Evolutionary conservation across 2,329 filamentous ascomycete genomes (phyloP), one percentile per base, ranked within the genome.

Genomic region (Thielaviopsis punctulata): DNA sequence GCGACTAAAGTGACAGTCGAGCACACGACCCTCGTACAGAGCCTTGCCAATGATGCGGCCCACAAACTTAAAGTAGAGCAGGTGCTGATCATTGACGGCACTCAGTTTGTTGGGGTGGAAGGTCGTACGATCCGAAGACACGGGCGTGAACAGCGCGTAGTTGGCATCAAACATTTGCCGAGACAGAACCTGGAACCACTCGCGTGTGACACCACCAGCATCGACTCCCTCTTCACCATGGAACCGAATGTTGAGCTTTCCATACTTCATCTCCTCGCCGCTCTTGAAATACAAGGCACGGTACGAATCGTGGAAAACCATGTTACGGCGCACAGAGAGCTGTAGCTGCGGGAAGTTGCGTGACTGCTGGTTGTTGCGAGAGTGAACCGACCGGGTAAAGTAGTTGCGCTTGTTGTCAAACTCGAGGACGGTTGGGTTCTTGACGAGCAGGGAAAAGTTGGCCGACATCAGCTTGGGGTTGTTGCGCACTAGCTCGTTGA

Each of bases 401-500:
- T 93, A 98, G 68, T 94, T 96, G 61, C 92, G 88, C 73, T 98
- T 98, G 71, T 98, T 98, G 69, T 98, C 92, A 62, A 98, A 98
- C 63, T 98, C 92, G 12, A 98, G 73, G 3, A 98, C 93, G 73
- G 96, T 98, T 23, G 92, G 93, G 63, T 98, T 98, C 73, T 95
- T 95, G 57, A 96, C 92, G 47, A 98, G 70, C 15, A 98, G 75
- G 10, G 90, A 89, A 68, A 98, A 95, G 2, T 90, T 95, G 51
- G 92, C 92, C 55, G 90, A 95, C 93, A 98, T 98, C 57, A 98
- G 79, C 66, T 95, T 94, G 25, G 93, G 92, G 59, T 94, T 96
- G 62, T 94, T 87, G 57, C 93, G 84, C 52, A 98, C 92, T 58
- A 98, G 83, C 64, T 98, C 92, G 63, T 98, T 98, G 59, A 98